These are phyloP conservation scores for Penicillium nordicum DNA, from an alignment of 2,329 filamentous ascomycete species.

Conservation along the genomic window DNA sequence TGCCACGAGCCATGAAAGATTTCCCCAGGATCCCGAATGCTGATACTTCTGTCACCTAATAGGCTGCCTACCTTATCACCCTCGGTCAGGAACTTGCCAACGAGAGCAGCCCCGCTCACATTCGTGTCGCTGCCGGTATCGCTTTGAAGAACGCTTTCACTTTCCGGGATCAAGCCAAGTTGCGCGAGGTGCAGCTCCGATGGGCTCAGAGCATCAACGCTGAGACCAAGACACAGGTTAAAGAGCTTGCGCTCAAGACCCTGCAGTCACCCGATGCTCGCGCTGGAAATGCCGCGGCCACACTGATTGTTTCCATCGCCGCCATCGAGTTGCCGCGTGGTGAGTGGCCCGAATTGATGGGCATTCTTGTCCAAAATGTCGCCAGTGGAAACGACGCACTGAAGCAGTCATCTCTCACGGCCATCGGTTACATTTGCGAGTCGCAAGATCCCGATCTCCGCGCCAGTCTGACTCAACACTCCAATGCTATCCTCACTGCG, in stretches of 20 bases:
- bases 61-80: conserved; percentile 90
- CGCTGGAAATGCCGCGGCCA: conserved; percentile 84
- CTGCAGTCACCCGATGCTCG: conserved; percentile 74
- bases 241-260: conserved; percentile 85
- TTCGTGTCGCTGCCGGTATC: conserved; percentile 90
- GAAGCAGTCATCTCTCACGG: conserved; percentile 89
- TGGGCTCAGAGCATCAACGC: conserved; percentile 82
- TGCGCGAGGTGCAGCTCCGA: conserved; percentile 88
- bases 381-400: conserved; percentile 79
- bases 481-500: conserved; percentile 95
- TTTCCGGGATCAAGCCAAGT: conserved; percentile 80
- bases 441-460: conserved; percentile 85
- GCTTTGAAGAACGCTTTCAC: conserved; percentile 98
- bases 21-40: conserved; percentile 17
- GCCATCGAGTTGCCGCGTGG: conserved; percentile 88
- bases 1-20: conserved; percentile 14
- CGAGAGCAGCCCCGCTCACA: conserved; percentile 75
- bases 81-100: conserved; percentile 94
- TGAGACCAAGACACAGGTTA: conserved; percentile 81
- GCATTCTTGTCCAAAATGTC: conserved; percentile 84
- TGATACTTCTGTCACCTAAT: conserved; percentile 27
- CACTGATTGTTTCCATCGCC: conserved; percentile 93
- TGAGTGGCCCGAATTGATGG: conserved; percentile 92
- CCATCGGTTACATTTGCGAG: conserved; percentile 99
- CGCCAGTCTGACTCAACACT: conserved; percentile 76